Conservation (phyloP, 73 alveolate genomes). For the Paramecium caudatum region DNA sequence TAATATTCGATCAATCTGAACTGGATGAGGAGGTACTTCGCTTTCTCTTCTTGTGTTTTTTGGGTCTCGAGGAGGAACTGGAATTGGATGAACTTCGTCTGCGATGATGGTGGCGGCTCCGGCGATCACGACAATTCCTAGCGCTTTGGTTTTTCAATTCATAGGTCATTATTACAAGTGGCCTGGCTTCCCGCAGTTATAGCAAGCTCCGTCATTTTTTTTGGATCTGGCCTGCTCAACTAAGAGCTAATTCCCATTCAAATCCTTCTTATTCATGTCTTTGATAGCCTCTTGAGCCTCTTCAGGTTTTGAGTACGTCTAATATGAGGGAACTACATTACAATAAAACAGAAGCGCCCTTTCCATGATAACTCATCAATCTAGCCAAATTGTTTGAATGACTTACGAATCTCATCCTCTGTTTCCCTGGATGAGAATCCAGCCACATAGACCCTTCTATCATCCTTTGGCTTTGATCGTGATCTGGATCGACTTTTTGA, state of each 20-base stretch:
- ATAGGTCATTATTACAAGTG: slow-evolving; percentile 28
- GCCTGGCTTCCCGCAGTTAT: slow-evolving; percentile 13
- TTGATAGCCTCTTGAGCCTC: slow-evolving; percentile 2
- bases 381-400: background rate
- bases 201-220: background rate
- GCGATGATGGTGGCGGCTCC: slow-evolving; percentile 19
- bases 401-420: background rate
- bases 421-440: background rate
- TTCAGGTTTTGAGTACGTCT: background rate
- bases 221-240: slow-evolving; percentile 4
- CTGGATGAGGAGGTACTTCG: background rate
- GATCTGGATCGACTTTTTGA: background rate
- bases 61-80: background rate
- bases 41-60: slow-evolving; percentile 3
- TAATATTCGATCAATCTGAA: background rate
- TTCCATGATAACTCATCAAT: background rate
- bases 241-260: background rate
- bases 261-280: background rate
- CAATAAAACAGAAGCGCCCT: slow-evolving; percentile 8
- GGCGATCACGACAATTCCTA: slow-evolving; percentile 55
- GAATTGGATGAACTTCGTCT: background rate
- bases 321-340: background rate
- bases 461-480: slow-evolving; percentile 10
- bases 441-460: background rate
- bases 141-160: slow-evolving; percentile 6